A percentile compares a stretch with the other conserved stretches of the same genome.
Conservation (phyloP, 176 grass and related monocot genomes). For the Oryza brachyantha region DNA sequence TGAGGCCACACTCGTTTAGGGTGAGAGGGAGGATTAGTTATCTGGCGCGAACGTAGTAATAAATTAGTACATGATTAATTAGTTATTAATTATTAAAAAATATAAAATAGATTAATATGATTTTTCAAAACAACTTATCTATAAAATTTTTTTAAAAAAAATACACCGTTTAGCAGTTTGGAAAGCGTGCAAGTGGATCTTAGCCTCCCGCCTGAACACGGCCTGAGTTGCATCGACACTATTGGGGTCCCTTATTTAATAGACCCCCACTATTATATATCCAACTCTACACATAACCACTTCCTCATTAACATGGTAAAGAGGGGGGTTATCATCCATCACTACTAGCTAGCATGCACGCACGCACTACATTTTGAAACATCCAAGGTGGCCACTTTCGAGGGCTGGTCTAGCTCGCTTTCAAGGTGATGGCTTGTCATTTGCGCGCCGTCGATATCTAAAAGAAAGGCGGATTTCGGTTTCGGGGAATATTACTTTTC, state of each 20-base stretch:
- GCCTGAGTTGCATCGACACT: background rate
- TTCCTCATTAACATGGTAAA: constrained; percentile 27
- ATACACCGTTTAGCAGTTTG: no score
- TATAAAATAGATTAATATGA: no score
- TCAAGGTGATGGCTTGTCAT: background rate
- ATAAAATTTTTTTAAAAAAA: no score
- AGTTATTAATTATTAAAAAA: no score
- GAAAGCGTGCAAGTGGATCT: no score
- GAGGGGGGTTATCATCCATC: background rate
- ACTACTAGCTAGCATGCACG: constrained; percentile 1
- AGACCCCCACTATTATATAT: background rate
- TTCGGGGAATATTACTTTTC: no score
- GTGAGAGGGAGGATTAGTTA: no score
- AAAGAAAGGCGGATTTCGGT: background rate
- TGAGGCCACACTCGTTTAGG: no score
- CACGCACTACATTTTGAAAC: background rate
- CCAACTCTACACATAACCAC: constrained; percentile 33
- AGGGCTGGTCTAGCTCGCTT: background rate
- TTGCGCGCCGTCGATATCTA: background rate
- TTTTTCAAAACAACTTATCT: no score
- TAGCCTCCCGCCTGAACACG: no score
- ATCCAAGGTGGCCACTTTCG: constrained; percentile 9
- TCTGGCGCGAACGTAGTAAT: no score
- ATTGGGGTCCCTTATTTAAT: background rate
- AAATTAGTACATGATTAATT: no score